Base-by-base conservation (phyloP, 176 grass and related monocot species). In the Dendrocalamus sinicus region DNA sequence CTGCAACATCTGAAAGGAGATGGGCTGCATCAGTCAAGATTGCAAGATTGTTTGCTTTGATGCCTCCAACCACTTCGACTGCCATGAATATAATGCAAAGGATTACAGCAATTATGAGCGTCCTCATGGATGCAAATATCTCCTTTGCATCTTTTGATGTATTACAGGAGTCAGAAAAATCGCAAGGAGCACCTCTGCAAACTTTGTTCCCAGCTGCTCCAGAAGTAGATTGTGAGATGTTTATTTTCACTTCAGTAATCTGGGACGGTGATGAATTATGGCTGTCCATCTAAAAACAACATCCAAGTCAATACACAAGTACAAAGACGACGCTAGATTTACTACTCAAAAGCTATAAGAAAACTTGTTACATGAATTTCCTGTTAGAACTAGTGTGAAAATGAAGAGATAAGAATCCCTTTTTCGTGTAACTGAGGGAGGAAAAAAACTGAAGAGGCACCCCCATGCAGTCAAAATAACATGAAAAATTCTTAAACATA, bases 11-110 rank as follows among this genome's bases (percentile, higher is more conserved):
- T 7, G 97, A 99, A n/a, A 98, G 96, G 66, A 98, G 91, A 84
- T 98, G 96, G 24, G 96, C 96, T 60, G 96, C 96, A 68, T 98
- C 96, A 6, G 96, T 98, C 57, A 98, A 76, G 47, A 98, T 98
- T 60, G 96, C 96, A 81, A 98, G 90, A 81, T 92, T 98, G 84
- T 96, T 98, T 80, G 96, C 93, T 92, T 92, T 92, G 70, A 98
- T 94, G 35, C 96, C 96, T 78, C 96, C 96, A 76, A 92, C 85
- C 67, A 98, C 93, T 92, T 98, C 96, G 1, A 98, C 91, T 3
- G 88, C 48, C 93, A 98, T 98, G 78, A 98, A 98, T 86, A 98
- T 72, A 46, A 96, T 22, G 19, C 96, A 98, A 64, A 98, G 96
- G 54, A 91, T 82, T 9, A 98, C 88, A 40, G 92, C 93, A 28